phyloP scores from a whole-genome alignment of 108 stramenopile genomes.

The Licmophora abbreviata region DNA sequence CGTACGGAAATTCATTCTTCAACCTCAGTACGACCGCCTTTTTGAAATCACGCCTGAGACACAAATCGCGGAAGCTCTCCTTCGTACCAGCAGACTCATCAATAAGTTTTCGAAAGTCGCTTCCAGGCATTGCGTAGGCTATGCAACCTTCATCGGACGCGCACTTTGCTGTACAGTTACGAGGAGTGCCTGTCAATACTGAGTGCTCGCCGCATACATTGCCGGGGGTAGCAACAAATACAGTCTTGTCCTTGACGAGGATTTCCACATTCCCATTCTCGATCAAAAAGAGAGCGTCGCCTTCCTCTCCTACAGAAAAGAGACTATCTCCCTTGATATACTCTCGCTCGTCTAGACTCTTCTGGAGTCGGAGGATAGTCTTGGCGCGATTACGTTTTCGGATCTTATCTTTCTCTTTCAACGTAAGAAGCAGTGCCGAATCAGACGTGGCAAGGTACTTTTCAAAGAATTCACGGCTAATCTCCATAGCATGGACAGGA shows the following conservation, averaged over 20 bases:
- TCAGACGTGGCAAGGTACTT: constrained; percentile 65
- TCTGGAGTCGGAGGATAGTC: constrained; percentile 63
- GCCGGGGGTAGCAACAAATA: constrained; percentile 47
- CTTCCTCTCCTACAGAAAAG: constrained; percentile 48
- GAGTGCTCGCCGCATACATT: constrained; percentile 74
- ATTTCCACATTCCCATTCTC: constrained; percentile 36
- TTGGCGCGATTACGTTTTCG: constrained; percentile 77
- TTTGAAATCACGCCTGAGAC: constrained; percentile 72
- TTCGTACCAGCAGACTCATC: constrained; percentile 38
- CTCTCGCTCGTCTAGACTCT: constrained; percentile 30
- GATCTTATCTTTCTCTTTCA: constrained; percentile 74
- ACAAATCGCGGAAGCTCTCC: constrained; percentile 56
- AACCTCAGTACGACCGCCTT: constrained; percentile 62
- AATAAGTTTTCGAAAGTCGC: constrained; percentile 55
- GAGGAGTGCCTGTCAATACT: constrained; percentile 37
- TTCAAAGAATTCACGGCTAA: constrained; percentile 81
- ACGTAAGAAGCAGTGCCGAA: constrained; percentile 30
- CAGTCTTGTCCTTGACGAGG: constrained; percentile 14
- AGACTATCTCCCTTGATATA: constrained; percentile 31
- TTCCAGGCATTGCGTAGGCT: constrained; percentile 36
- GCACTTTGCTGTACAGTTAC: constrained; percentile 68
- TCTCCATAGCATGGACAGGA: constrained; percentile 79
- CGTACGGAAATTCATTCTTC: constrained; percentile 57
- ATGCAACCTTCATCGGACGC: constrained; percentile 36
- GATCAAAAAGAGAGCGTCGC: constrained; percentile 50